A percentile compares a stretch with the other conserved stretches of the same genome.
Conservation (phyloP, 169 alveolate genomes). For the Theileria equi region DNA sequence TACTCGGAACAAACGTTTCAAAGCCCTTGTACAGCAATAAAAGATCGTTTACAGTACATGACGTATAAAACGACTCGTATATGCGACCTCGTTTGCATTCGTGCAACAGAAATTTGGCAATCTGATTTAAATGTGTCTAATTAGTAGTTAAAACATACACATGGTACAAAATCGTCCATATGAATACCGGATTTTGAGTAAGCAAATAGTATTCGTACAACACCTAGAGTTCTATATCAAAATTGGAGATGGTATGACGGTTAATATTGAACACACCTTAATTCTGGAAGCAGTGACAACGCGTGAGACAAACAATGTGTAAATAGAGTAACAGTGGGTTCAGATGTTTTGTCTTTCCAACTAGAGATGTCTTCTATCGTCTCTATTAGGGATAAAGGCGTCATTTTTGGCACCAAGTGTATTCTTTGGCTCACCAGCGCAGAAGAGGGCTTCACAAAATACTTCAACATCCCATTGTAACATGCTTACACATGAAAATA, state of each 20-base stretch:
- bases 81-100: conserved; percentile 16
- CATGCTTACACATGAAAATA: neutral
- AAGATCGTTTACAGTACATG: conserved; percentile 47
- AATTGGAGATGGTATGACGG: neutral
- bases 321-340: conserved; percentile 21
- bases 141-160: neutral
- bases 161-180: conserved; percentile 5
- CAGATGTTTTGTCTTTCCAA: conserved; percentile 23
- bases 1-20: conserved; percentile 16
- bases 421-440: conserved; percentile 47
- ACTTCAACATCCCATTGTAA: conserved; percentile 1
- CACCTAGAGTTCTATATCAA: conserved; percentile 22
- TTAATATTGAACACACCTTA: conserved; percentile 16
- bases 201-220: conserved; percentile 35
- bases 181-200: conserved; percentile 12
- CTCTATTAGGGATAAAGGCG: conserved; percentile 30
- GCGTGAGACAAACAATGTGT: conserved; percentile 36
- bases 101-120: conserved; percentile 25
- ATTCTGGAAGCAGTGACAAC: conserved; percentile 49
- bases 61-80: conserved; percentile 6
- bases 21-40: conserved; percentile 60
- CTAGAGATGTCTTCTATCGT: conserved; percentile 52
- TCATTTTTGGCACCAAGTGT: conserved; percentile 20
- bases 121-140: neutral
- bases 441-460: conserved; percentile 1